phyloP scores from a whole-genome alignment of 331 rosid species.

The Arachis monticola region DNA sequence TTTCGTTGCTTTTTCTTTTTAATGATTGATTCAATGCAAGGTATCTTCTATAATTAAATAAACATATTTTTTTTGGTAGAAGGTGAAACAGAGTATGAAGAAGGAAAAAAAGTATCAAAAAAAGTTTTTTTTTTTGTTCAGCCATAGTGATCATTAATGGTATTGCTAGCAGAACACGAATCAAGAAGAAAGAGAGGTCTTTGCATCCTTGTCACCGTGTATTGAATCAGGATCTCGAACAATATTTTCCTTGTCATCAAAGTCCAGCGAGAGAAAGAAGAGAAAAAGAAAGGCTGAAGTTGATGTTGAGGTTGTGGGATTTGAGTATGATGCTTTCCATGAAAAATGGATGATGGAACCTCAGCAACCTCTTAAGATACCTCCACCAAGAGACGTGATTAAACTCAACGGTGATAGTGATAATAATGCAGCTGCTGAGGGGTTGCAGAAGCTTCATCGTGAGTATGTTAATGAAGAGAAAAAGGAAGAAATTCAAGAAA shows the following conservation, averaged over 20 bases:
- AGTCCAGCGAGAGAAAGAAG: neutral
- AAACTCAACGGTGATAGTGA: neutral
- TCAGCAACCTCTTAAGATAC: neutral
- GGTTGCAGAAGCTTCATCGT: neutral
- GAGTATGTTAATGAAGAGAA: neutral
- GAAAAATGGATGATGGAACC: no score
- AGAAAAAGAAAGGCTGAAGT: neutral
- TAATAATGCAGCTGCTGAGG: neutral
- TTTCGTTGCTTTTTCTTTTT: no score
- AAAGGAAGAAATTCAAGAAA: neutral
- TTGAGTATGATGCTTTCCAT: neutral
- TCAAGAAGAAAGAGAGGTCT: neutral
- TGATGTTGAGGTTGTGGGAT: neutral
- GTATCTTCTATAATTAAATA: no score
- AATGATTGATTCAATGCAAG: no score
- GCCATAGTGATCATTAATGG: neutral
- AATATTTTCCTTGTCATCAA: neutral
- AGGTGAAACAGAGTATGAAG: neutral
- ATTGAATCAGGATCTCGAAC: neutral
- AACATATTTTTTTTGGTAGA: no score
- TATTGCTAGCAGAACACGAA: constrained; percentile 18
- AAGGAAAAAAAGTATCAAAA: neutral
- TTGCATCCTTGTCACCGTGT: no score
- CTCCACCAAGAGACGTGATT: neutral
- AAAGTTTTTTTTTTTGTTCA: neutral